Evolutionary conservation across 345 rosid genomes (phyloP).

Genomic region (Bruguiera parviflora): DNA sequence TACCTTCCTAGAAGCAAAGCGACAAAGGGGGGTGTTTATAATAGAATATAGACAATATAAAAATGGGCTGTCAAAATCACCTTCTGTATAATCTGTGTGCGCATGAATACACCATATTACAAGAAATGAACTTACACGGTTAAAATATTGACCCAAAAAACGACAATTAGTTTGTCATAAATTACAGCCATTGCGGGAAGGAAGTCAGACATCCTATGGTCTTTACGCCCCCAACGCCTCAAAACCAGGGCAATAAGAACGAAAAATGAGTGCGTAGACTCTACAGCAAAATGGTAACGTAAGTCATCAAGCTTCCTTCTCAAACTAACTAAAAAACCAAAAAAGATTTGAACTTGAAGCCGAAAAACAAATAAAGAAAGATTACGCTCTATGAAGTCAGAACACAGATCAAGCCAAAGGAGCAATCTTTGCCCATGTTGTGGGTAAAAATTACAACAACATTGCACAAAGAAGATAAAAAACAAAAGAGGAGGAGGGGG

Average conservation of each 20-base stretch:
- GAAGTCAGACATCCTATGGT: background rate
- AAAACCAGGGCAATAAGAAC: background rate
- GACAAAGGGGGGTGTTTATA: conserved; percentile 26
- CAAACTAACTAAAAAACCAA: background rate
- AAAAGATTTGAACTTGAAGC: conserved; percentile 9
- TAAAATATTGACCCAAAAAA: background rate
- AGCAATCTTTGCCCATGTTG: background rate
- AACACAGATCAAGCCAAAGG: conserved; percentile 11
- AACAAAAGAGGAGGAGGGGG: background rate
- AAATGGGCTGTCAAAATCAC: conserved; percentile 31
- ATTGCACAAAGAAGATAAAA: conserved; percentile 7
- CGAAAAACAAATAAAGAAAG: background rate
- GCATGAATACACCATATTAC: conserved; percentile 3
- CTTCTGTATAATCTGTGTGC: conserved; percentile 4
- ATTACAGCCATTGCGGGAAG: background rate
- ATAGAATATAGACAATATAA: conserved; percentile 10
- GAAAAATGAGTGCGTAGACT: background rate
- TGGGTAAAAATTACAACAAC: conserved; percentile 5
- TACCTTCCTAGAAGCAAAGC: conserved; percentile 33
- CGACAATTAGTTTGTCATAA: background rate
- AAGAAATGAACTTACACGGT: conserved; percentile 7
- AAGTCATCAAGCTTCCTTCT: background rate
- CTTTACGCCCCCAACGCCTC: background rate
- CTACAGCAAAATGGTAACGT: background rate
- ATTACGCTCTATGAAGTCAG: background rate